Conservation (phyloP, 192 early-diverging fungal genomes). For the Backusella liffmaniae region DNA sequence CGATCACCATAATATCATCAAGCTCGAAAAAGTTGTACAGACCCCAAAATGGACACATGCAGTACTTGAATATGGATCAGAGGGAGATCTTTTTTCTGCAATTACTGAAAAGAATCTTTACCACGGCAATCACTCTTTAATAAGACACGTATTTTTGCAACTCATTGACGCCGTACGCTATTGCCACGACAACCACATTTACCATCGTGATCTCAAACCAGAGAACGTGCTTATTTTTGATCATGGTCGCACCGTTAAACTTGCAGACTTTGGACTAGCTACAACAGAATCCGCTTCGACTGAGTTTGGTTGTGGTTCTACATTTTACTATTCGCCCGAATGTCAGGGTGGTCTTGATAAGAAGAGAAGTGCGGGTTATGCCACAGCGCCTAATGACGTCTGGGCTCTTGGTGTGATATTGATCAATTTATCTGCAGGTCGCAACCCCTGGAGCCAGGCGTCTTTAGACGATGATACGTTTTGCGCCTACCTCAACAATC, state of each 20-base stretch:
- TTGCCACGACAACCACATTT: conserved; percentile 71
- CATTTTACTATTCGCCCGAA: conserved; percentile 64
- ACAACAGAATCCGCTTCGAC: conserved; percentile 76
- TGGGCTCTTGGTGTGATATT: conserved; percentile 90
- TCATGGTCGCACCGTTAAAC: conserved; percentile 67
- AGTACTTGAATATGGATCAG: conserved; percentile 76
- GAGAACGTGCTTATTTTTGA: conserved; percentile 68
- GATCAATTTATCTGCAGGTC: conserved; percentile 82
- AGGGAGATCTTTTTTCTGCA: conserved; percentile 95
- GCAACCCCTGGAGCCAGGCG: conserved; percentile 79
- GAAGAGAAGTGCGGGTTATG: conserved; percentile 40
- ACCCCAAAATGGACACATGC: conserved; percentile 64
- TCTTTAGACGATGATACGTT: conserved; percentile 76
- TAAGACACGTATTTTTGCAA: conserved; percentile 81
- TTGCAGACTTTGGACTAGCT: conserved; percentile 95
- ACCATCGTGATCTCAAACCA: conserved; percentile 92
- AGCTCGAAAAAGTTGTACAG: conserved; percentile 63
- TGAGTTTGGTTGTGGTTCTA: conserved; percentile 88
- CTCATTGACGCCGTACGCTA: conserved; percentile 81
- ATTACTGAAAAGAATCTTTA: conserved; percentile 84
- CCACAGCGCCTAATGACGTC: conserved; percentile 79
- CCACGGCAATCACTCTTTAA: conserved; percentile 67
- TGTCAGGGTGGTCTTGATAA: conserved; percentile 58
- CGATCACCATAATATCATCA: conserved; percentile 66
- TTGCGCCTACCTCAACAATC: conserved; percentile 64